Conservation (phyloP, 192 early-diverging fungal species). For the Rhizophagus clarus region DNA sequence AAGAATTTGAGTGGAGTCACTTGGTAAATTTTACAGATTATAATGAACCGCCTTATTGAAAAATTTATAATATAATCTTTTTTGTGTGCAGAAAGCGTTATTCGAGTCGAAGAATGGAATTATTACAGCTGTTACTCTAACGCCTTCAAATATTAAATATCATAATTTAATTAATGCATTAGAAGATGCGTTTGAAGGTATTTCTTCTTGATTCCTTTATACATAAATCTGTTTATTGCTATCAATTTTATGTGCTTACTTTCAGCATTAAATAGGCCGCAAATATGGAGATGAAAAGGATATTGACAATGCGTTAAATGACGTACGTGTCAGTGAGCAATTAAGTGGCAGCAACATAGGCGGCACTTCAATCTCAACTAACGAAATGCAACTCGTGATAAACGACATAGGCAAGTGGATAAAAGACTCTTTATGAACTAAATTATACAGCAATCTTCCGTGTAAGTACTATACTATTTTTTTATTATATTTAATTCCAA, state of each 20-base stretch:
- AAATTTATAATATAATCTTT: background rate
- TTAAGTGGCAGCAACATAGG: background rate
- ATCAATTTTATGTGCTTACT: background rate
- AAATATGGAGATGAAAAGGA: background rate
- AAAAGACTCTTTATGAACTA: background rate
- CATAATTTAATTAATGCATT: background rate
- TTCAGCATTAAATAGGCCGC: background rate
- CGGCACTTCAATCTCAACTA: background rate
- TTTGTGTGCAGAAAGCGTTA: background rate
- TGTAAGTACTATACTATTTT: background rate
- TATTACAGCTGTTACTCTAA: background rate
- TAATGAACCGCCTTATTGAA: too few species aligned
- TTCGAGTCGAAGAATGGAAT: slow-evolving; percentile 25
- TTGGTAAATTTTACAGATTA: slow-evolving; percentile 45
- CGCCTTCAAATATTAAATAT: background rate
- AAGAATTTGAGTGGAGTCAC: slow-evolving; percentile 55
- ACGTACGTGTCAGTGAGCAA: background rate
- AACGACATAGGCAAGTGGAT: background rate
- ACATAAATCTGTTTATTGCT: background rate
- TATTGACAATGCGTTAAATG: background rate
- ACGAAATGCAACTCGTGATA: background rate
- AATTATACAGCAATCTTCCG: background rate
- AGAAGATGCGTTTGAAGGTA: slow-evolving; percentile 24
- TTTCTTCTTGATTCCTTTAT: background rate
- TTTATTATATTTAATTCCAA: background rate